These are phyloP conservation scores for Grifola frondosa DNA, from an alignment of 1,284 basidiomycete genomes.

Conservation along the genomic window DNA sequence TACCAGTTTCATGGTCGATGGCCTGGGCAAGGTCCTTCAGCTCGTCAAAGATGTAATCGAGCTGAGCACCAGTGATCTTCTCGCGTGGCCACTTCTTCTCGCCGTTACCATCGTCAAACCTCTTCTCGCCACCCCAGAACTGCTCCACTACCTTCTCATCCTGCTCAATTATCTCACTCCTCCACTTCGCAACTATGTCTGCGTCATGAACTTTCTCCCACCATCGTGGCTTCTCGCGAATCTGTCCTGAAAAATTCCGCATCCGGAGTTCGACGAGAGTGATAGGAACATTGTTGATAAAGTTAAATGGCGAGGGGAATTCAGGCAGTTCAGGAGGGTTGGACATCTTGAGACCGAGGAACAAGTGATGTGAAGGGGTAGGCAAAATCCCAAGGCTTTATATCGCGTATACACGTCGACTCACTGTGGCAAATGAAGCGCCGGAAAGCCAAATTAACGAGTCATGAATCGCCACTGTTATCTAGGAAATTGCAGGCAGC, in stretches of 20 bases:
- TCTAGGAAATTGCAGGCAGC: too few species aligned
- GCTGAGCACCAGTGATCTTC: slow-evolving; percentile 3
- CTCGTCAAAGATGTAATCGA: slow-evolving; percentile 47
- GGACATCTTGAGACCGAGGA: background rate
- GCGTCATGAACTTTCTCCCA: slow-evolving; percentile 9
- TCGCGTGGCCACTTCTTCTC: slow-evolving; percentile 10
- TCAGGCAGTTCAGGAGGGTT: background rate
- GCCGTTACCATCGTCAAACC: background rate
- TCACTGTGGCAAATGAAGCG: too few species aligned
- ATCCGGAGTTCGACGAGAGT: slow-evolving; percentile 12
- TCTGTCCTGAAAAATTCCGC: slow-evolving; percentile 4
- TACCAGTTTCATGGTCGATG: slow-evolving; percentile 37
- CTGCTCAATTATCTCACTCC: slow-evolving; percentile 9
- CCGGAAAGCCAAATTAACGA: too few species aligned
- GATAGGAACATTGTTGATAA: slow-evolving; percentile 2
- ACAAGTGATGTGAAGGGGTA: background rate
- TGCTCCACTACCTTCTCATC: slow-evolving; percentile 5
- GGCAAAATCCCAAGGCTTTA: too few species aligned
- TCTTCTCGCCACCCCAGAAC: slow-evolving; percentile 6
- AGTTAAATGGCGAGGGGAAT: slow-evolving; percentile 9
- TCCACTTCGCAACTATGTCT: slow-evolving; percentile 5
- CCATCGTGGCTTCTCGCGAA: slow-evolving; percentile 8
- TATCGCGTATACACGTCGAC: too few species aligned
- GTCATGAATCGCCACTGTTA: too few species aligned
- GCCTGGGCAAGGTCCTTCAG: slow-evolving; percentile 44